Evolutionary conservation across 129 eudicot species (phyloP).

Genomic region (Escallonia herrerae): DNA sequence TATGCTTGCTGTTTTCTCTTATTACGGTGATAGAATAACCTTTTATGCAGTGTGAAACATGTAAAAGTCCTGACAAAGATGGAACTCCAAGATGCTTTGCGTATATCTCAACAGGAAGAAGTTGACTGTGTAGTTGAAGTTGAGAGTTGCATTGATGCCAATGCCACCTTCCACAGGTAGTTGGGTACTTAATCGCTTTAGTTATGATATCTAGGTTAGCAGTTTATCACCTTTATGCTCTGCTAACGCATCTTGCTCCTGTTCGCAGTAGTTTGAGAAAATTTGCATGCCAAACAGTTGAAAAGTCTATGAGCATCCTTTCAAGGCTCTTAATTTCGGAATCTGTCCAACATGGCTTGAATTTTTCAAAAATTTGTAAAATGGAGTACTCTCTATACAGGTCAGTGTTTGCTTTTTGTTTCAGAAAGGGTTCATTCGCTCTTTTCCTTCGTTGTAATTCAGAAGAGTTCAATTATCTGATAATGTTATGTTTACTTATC

Average conservation of each 20-base stretch:
- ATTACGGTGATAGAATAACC: too few relatives aligned
- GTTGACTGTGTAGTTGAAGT: conserved; percentile 82
- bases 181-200: conserved; percentile 2
- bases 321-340: conserved; percentile 37
- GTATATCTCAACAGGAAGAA: conserved; percentile 47
- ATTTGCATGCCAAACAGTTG: conserved; percentile 57
- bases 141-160: conserved; percentile 73
- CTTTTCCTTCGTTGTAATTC: too few relatives aligned
- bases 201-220: not conserved
- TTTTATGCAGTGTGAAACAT: conserved; percentile 65
- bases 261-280: conserved; percentile 50
- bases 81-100: conserved; percentile 61
- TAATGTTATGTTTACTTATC: too few relatives aligned
- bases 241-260: conserved; percentile 13
- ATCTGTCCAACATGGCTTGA: conserved; percentile 20
- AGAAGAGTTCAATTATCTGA: too few relatives aligned
- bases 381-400: conserved; percentile 65
- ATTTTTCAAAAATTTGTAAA: conserved; percentile 32
- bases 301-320: conserved; percentile 45
- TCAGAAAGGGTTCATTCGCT: not conserved
- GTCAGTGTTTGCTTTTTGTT: conserved; percentile 23
- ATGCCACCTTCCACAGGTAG: conserved; percentile 75
- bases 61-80: conserved; percentile 54
- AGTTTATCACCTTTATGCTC: conserved; percentile 5
- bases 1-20: too few relatives aligned